Evolutionary conservation across 2,329 filamentous ascomycete genomes (phyloP).

Genomic region (Ophiostoma ips): DNA sequence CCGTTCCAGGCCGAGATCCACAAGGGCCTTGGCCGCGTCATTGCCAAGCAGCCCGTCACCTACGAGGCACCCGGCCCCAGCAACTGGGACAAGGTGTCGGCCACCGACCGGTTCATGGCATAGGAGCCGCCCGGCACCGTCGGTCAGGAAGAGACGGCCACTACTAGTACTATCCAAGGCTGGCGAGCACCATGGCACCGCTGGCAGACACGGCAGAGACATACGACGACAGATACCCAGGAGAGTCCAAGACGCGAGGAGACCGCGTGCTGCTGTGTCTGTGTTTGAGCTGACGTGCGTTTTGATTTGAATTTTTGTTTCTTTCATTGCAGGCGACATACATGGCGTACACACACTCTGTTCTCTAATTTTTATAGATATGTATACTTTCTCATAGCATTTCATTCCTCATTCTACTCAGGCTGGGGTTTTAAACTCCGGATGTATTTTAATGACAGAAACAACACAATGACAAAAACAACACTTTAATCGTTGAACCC

Average conservation of each 20-base stretch:
- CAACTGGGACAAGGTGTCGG: constrained; percentile 31
- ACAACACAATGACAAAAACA: too few relatives aligned
- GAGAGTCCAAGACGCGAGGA: background rate
- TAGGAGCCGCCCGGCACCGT: constrained; percentile 7
- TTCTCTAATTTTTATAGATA: too few relatives aligned
- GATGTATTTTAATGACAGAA: too few relatives aligned
- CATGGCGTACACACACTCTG: too few relatives aligned
- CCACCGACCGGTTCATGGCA: constrained; percentile 18
- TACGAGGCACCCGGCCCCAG: constrained; percentile 53
- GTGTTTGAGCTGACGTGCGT: background rate
- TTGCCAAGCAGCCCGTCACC: constrained; percentile 59
- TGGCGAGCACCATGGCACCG: background rate
- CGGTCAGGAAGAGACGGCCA: background rate
- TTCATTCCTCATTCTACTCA: too few relatives aligned
- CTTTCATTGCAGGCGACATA: too few relatives aligned
- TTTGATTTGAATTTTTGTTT: background rate
- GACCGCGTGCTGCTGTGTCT: background rate
- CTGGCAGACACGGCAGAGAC: background rate
- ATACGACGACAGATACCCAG: constrained; percentile 3
- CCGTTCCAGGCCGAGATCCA: constrained; percentile 89
- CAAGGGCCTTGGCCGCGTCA: constrained; percentile 64
- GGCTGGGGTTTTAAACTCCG: too few relatives aligned
- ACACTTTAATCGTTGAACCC: constrained; percentile 47
- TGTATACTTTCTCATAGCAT: too few relatives aligned
- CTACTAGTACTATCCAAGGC: too few relatives aligned